Conservation (phyloP, 2,329 filamentous ascomycete species). For the Chlorencoelia australis region DNA sequence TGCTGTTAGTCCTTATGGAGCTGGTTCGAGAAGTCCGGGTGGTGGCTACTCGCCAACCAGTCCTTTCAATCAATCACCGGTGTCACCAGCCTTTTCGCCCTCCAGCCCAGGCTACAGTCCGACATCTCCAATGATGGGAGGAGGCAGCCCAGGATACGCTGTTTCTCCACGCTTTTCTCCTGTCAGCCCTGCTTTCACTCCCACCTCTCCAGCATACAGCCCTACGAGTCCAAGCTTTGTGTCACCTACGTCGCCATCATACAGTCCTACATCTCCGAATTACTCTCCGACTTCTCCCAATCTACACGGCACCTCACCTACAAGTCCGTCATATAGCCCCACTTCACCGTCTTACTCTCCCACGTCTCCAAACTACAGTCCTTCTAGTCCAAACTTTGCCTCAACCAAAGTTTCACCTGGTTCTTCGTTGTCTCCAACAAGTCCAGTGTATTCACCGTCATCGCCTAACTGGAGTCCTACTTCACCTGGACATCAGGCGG, state of each 20-base stretch:
- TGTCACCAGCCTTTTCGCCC: conserved; percentile 36
- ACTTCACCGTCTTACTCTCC: conserved; percentile 26
- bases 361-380: conserved; percentile 24
- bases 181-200: conserved; percentile 36
- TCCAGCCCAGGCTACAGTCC: conserved; percentile 28
- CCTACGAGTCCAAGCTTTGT: conserved; percentile 27
- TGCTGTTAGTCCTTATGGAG: conserved; percentile 56
- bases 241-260: conserved; percentile 61
- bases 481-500: conserved; percentile 20
- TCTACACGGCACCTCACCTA: conserved; percentile 22
- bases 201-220: conserved; percentile 27
- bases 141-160: conserved; percentile 41
- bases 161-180: conserved; percentile 47
- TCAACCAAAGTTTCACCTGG: conserved; percentile 20
- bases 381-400: conserved; percentile 22
- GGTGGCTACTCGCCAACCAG: conserved; percentile 65
- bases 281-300: conserved; percentile 25
- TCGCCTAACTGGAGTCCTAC: conserved; percentile 25
- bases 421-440: conserved; percentile 23
- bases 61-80: conserved; percentile 39
- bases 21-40: conserved; percentile 43
- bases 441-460: conserved; percentile 25
- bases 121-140: conserved; percentile 47
- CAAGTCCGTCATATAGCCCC: conserved; percentile 23
- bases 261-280: conserved; percentile 38